Percentiles rank a stretch among this genome's conserved stretches.
Evolutionary conservation across 2,329 filamentous ascomycete genomes (phyloP).

Genomic region (Colletotrichum tropicale): DNA sequence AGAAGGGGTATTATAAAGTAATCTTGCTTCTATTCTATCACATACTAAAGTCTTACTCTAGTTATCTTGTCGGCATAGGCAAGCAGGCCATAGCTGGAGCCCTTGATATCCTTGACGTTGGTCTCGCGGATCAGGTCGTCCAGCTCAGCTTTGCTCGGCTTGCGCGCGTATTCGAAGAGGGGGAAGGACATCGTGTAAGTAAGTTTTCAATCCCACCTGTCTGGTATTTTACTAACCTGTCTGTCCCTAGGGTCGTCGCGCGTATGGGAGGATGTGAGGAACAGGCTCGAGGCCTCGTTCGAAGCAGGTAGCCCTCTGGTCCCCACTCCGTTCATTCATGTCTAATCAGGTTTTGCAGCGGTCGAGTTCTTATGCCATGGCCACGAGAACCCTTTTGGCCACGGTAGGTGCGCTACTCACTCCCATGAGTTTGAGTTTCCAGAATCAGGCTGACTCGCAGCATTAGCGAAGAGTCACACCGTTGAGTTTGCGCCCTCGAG

Average conservation of each 20-base stretch:
- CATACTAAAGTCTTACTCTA: too few relatives aligned
- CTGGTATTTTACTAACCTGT: neutral
- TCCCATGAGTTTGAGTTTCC: neutral
- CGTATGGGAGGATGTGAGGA: neutral
- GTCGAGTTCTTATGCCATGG: neutral
- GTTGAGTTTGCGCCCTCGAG: neutral
- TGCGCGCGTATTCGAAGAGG: neutral
- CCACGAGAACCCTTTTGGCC: neutral
- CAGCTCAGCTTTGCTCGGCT: rapidly evolving
- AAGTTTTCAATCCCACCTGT: neutral
- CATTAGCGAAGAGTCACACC: neutral
- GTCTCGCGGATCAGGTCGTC: neutral
- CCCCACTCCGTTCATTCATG: rapidly evolving
- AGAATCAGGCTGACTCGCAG: neutral
- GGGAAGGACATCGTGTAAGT: neutral
- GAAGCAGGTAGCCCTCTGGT: neutral
- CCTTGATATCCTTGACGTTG: rapidly evolving
- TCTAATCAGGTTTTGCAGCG: neutral
- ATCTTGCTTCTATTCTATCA: rapidly evolving
- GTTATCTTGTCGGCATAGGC: too few relatives aligned
- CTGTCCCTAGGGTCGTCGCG: neutral
- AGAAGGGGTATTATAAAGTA: too few relatives aligned
- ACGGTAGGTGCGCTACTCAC: neutral
- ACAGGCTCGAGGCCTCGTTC: neutral
- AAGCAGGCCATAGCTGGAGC: rapidly evolving